These are phyloP conservation scores for Delonix regia DNA, from an alignment of 306 rosid species.

Conservation along the genomic window DNA sequence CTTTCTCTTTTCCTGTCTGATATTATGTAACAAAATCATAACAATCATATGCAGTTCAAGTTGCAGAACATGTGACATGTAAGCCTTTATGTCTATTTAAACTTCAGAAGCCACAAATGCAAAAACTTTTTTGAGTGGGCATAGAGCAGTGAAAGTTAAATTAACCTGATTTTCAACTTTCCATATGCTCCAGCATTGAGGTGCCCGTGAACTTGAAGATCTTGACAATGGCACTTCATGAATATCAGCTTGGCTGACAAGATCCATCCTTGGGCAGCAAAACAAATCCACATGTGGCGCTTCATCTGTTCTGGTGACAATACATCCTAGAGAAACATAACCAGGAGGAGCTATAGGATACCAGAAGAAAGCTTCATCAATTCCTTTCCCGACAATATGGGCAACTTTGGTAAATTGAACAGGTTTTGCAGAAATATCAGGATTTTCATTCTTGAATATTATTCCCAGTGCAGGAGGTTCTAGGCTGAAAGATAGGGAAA, in stretches of 20 bases:
- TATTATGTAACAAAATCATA: too few species aligned
- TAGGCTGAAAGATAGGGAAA: conserved; percentile 62
- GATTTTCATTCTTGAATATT: conserved; percentile 78
- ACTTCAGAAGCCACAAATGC: too few species aligned
- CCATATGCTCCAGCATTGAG: conserved; percentile 98
- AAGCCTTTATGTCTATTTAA: too few species aligned
- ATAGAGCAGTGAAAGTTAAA: conserved; percentile 20
- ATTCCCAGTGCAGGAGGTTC: conserved; percentile 97
- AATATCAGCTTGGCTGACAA: conserved; percentile 85
- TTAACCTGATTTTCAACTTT: conserved; percentile 90
- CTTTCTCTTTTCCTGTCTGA: too few species aligned
- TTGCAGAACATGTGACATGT: too few species aligned
- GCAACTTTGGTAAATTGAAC: conserved; percentile 95
- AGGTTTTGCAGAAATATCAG: conserved; percentile 86
- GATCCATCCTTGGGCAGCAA: conserved; percentile 99
- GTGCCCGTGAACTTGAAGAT: conserved; percentile 75
- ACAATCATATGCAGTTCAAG: too few species aligned
- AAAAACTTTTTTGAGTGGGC: too few species aligned
- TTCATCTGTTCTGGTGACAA: conserved; percentile 80
- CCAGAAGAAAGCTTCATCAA: conserved; percentile 94
- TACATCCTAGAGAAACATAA: conserved; percentile 95
- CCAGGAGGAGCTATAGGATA: conserved; percentile 98
- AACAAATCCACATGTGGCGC: conserved; percentile 65
- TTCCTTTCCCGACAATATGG: conserved; percentile 77
- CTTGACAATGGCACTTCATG: conserved; percentile 84